phyloP scores from a whole-genome alignment of 768 basidiomycete genomes.

The Chalciporus piperatus region DNA sequence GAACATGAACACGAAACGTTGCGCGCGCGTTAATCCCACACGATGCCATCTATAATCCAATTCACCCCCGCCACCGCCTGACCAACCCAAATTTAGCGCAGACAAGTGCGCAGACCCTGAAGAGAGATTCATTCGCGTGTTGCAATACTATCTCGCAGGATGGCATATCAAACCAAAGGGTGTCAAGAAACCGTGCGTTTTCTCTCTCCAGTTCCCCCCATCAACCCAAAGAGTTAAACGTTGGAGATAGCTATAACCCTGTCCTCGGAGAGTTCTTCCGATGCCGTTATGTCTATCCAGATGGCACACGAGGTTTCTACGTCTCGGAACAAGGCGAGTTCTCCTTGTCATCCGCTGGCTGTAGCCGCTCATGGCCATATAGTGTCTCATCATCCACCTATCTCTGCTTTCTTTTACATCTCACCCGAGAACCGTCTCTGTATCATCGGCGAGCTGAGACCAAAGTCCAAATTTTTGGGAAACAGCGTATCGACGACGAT shows the following conservation, averaged over 20 bases:
- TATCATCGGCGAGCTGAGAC: constrained; percentile 90
- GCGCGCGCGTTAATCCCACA: neutral
- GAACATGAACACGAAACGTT: neutral
- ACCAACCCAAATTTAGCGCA: constrained; percentile 48
- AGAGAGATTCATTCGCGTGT: constrained; percentile 86
- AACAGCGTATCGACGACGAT: constrained; percentile 95
- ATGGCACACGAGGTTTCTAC: constrained; percentile 93
- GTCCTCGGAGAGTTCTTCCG: constrained; percentile 98
- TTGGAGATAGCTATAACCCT: constrained; percentile 78
- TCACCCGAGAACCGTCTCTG: constrained; percentile 85
- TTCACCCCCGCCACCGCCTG: neutral
- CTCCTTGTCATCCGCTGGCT: neutral
- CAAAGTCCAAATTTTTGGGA: constrained; percentile 94
- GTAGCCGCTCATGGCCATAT: constrained; percentile 4
- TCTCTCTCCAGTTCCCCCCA: neutral
- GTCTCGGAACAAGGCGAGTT: constrained; percentile 88
- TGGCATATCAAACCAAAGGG: constrained; percentile 99
- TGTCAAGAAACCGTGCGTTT: constrained; percentile 94
- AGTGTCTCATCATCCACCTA: constrained; percentile 95
- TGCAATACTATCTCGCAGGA: constrained; percentile 95
- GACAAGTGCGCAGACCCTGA: constrained; percentile 79
- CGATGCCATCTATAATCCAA: neutral
- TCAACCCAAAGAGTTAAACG: constrained; percentile 1
- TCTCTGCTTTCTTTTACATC: constrained; percentile 94
- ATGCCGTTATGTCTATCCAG: constrained; percentile 88